phyloP scores from a whole-genome alignment of 345 rosid genomes.

The Ailanthus altissimus region DNA sequence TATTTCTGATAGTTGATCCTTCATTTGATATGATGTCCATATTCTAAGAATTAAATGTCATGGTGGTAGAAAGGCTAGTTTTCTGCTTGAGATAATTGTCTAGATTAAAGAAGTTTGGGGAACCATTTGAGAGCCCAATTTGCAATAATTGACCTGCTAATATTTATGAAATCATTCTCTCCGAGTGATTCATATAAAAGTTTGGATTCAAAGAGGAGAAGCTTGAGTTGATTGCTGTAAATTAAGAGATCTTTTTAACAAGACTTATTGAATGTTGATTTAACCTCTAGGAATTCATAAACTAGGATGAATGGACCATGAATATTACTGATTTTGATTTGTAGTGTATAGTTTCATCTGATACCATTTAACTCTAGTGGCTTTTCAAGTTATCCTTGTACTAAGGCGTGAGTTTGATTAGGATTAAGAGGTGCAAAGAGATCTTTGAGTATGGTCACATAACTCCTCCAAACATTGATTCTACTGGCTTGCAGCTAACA shows the following conservation, averaged over 20 bases:
- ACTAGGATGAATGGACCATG: background rate
- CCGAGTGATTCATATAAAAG: background rate
- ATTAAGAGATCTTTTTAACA: background rate
- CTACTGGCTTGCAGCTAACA: background rate
- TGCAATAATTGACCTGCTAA: background rate
- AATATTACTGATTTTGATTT: background rate
- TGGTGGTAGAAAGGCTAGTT: background rate
- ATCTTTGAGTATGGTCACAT: background rate
- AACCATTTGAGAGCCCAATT: background rate
- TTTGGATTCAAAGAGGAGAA: background rate
- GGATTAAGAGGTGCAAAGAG: background rate
- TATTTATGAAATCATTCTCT: background rate
- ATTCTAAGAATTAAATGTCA: background rate
- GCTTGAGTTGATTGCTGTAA: background rate
- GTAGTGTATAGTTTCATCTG: background rate
- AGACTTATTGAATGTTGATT: background rate
- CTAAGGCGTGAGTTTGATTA: background rate
- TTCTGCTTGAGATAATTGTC: background rate
- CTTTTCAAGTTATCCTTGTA: background rate
- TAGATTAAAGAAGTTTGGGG: background rate
- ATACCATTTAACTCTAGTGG: background rate
- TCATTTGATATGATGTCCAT: too few species aligned
- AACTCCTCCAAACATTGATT: background rate
- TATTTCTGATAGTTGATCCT: too few species aligned
- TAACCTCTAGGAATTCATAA: background rate